Evolutionary conservation across 2,329 filamentous ascomycete species (phyloP).

Genomic region (Macrophomina phaseolina): DNA sequence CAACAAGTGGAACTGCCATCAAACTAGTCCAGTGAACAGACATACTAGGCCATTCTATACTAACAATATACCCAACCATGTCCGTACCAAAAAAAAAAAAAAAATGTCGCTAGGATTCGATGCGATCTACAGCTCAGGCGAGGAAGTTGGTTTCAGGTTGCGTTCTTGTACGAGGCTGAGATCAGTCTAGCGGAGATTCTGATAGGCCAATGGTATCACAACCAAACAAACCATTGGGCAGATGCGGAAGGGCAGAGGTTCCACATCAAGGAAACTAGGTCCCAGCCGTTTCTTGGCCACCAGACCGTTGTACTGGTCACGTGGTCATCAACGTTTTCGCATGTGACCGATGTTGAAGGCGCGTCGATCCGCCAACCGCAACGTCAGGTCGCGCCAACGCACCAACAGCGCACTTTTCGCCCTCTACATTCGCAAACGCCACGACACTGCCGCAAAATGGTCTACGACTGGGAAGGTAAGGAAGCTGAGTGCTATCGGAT

Average conservation of each 20-base stretch:
- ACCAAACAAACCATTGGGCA: neutral
- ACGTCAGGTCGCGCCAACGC: constrained; percentile 13
- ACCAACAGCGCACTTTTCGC: constrained; percentile 23
- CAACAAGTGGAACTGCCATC: no score
- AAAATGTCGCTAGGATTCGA: no score
- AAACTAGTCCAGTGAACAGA: no score
- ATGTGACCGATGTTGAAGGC: constrained; percentile 6
- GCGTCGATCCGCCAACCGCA: neutral
- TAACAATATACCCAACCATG: no score
- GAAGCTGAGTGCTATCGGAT: constrained; percentile 70
- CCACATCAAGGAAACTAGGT: no score
- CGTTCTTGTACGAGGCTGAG: neutral
- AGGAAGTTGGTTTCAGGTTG: neutral
- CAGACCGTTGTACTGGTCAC: neutral
- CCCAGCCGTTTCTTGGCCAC: neutral
- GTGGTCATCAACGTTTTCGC: neutral
- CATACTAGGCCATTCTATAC: no score
- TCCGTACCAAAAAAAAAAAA: no score
- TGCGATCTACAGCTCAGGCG: no score
- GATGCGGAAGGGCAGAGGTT: neutral
- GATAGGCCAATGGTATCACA: neutral
- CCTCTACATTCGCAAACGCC: neutral
- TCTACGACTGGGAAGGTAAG: constrained; percentile 64
- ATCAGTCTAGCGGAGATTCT: neutral
- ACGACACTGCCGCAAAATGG: constrained; percentile 18